Evolutionary conservation across 257 asterid genomes (phyloP).

Genomic region (Nicotiana knightiana): DNA sequence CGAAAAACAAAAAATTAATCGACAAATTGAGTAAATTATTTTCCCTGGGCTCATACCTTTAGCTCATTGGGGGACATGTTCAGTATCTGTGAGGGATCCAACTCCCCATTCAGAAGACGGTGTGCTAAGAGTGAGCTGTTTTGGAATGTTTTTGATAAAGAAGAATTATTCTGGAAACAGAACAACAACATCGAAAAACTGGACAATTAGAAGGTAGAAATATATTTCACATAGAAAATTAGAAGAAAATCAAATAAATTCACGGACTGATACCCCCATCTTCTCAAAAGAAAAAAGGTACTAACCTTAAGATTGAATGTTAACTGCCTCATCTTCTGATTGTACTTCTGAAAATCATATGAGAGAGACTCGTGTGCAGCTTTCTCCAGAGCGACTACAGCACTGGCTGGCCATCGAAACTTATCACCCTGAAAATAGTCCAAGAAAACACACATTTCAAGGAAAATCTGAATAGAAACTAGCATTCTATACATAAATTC

Average conservation of each 20-base stretch:
- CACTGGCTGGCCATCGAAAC: conserved; percentile 64
- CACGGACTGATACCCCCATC: neutral
- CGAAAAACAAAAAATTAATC: neutral
- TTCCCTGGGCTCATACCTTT: conserved; percentile 41
- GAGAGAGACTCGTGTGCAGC: conserved; percentile 53
- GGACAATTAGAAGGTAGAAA: conserved; percentile 3
- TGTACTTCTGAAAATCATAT: conserved; percentile 60
- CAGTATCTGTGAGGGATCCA: conserved; percentile 64
- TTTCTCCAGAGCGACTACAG: conserved; percentile 67
- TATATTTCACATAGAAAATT: neutral
- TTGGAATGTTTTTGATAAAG: conserved; percentile 24
- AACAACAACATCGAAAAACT: conserved; percentile 3
- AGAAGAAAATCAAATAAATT: conserved; percentile 7
- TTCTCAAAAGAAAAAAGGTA: neutral
- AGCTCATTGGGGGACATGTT: conserved; percentile 70
- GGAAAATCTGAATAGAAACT: neutral
- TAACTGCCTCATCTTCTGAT: conserved; percentile 73
- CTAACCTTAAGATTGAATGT: conserved; percentile 66
- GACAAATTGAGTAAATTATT: neutral
- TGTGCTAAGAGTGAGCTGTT: conserved; percentile 42
- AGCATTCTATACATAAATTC: neutral
- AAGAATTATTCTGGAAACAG: conserved; percentile 31
- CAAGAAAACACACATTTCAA: conserved; percentile 5
- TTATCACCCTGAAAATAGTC: conserved; percentile 31
- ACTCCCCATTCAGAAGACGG: conserved; percentile 68